Percentiles rank a stretch among this genome's conserved stretches.
These are phyloP conservation scores for Penicillium egyptiacum DNA, from an alignment of 495 filamentous ascomycete genomes.

Conservation along the genomic window DNA sequence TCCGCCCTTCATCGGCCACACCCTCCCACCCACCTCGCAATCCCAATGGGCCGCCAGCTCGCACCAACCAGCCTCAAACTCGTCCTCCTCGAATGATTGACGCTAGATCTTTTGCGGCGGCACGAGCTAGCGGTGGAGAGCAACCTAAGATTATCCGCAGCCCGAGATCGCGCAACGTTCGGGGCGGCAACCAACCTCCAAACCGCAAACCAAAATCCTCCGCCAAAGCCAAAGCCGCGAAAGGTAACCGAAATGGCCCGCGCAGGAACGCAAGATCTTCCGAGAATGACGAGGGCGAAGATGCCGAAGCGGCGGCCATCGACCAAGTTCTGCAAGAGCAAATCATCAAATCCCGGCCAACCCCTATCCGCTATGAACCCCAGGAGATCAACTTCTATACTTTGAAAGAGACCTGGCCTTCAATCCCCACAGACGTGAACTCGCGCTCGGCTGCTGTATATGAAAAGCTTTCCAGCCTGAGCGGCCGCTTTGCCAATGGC, in stretches of 20 bases:
- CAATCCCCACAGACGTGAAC: slow-evolving; percentile 36
- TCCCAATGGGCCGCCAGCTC: slow-evolving; percentile 24
- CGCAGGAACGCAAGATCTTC: slow-evolving; percentile 9
- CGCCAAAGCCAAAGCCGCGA: slow-evolving; percentile 1
- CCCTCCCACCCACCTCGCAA: slow-evolving; percentile 18
- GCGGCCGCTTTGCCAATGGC: slow-evolving; percentile 41
- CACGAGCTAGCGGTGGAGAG: slow-evolving; percentile 26
- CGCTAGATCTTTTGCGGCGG: slow-evolving; percentile 43
- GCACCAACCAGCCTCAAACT: slow-evolving; percentile 19
- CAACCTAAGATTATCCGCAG: slow-evolving; percentile 38
- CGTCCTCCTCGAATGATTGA: slow-evolving; percentile 40
- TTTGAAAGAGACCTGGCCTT: slow-evolving; percentile 46
- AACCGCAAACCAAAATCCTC: slow-evolving; percentile 25
- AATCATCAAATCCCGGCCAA: slow-evolving; percentile 30
- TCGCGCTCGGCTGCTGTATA: slow-evolving; percentile 34
- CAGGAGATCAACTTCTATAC: slow-evolving; percentile 28
- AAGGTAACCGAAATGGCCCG: slow-evolving; percentile 14
- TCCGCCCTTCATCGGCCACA: slow-evolving; percentile 4
- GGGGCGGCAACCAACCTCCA: slow-evolving; percentile 16
- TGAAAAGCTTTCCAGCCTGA: slow-evolving; percentile 39
- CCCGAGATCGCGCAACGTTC: slow-evolving; percentile 29
- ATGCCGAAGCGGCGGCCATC: slow-evolving; percentile 24
- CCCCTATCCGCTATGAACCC: slow-evolving; percentile 39
- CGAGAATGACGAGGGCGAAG: slow-evolving; percentile 30
- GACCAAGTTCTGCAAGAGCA: slow-evolving; percentile 37